These are phyloP conservation scores for Penicillium roqueforti DNA, from an alignment of 495 filamentous ascomycete species.

Conservation along the genomic window DNA sequence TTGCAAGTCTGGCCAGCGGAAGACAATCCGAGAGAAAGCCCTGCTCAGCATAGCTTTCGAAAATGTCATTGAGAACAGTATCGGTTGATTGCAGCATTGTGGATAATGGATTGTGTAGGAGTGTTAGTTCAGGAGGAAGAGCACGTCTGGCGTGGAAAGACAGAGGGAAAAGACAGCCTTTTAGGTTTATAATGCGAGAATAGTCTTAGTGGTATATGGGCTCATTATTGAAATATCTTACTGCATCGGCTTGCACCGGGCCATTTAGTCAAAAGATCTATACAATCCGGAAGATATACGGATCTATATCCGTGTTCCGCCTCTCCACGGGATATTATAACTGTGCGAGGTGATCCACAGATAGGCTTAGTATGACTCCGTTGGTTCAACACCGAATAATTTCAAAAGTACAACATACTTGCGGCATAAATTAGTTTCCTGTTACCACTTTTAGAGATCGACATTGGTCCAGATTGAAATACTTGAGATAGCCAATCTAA, in stretches of 20 bases:
- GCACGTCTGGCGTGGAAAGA: neutral
- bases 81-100: constrained; percentile 70
- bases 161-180: neutral
- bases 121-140: neutral
- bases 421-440: no score
- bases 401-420: no score
- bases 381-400: neutral
- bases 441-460: no score
- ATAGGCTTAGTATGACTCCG: neutral
- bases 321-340: neutral
- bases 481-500: neutral
- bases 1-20: constrained; percentile 68
- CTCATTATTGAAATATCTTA: neutral
- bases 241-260: constrained; percentile 18
- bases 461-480: neutral
- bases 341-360: no score
- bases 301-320: constrained; percentile 22
- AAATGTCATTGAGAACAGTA: constrained; percentile 58
- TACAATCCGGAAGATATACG: constrained; percentile 22
- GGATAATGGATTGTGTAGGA: neutral
- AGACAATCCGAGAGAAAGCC: constrained; percentile 82
- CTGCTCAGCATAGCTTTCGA: constrained; percentile 58
- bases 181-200: neutral
- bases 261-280: constrained; percentile 14
- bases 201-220: neutral